Percentiles rank a stretch among this genome's conserved stretches.
phyloP scores from a whole-genome alignment of 805 yeast genomes.

The Zygosaccharomyces bisporus region DNA sequence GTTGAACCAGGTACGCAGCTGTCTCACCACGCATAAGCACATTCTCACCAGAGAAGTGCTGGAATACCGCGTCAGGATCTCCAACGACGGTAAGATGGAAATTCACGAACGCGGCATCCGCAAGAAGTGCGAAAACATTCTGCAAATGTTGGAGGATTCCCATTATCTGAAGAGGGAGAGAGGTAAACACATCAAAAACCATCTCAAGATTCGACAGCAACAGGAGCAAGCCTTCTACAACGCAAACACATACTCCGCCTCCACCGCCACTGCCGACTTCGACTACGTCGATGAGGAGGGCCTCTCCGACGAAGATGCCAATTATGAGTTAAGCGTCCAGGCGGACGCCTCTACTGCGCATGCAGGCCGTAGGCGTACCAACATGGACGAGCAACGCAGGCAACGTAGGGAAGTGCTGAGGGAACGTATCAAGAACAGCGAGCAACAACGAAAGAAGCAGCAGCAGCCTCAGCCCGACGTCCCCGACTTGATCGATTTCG shows the following conservation, averaged over 20 bases:
- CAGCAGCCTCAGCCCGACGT: slow-evolving; percentile 23
- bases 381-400: slow-evolving; percentile 35
- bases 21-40: slow-evolving; percentile 34
- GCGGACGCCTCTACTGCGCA: slow-evolving; percentile 10
- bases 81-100: slow-evolving; percentile 39
- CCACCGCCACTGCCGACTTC: slow-evolving; percentile 14
- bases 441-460: slow-evolving; percentile 32
- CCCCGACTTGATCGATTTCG: slow-evolving; percentile 35
- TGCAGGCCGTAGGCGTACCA: slow-evolving; percentile 26
- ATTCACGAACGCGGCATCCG: slow-evolving; percentile 37
- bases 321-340: slow-evolving; percentile 7
- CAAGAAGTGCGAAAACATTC: slow-evolving; percentile 34
- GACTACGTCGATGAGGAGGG: slow-evolving; percentile 23
- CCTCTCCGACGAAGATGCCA: slow-evolving; percentile 18
- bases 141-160: slow-evolving; percentile 31
- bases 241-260: slow-evolving; percentile 15
- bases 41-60: slow-evolving; percentile 32
- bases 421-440: slow-evolving; percentile 34
- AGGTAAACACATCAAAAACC: slow-evolving; percentile 29
- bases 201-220: slow-evolving; percentile 31
- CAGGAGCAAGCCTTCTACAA: slow-evolving; percentile 19
- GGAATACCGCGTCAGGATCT: slow-evolving; percentile 31
- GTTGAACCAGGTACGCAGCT: slow-evolving; percentile 31
- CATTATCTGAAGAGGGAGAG: slow-evolving; percentile 33
- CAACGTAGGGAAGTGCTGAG: slow-evolving; percentile 38